These are phyloP conservation scores for Aspergillus piperis DNA, from an alignment of 2,329 filamentous ascomycete genomes.

Conservation along the genomic window DNA sequence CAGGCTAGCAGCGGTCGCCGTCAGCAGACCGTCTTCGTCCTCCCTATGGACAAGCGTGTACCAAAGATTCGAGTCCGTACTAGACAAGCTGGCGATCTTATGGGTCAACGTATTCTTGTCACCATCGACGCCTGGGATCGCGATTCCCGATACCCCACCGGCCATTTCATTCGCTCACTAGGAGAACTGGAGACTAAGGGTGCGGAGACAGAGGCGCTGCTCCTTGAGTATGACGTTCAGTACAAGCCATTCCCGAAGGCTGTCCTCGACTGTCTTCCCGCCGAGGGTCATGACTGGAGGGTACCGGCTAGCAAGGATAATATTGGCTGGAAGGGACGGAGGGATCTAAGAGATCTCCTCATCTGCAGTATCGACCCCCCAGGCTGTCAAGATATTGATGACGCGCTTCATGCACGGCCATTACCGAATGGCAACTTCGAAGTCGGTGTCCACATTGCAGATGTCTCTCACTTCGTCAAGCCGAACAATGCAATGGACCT, in stretches of 20 bases:
- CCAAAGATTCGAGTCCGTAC: constrained; percentile 94
- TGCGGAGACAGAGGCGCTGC: constrained; percentile 92
- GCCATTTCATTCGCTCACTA: constrained; percentile 89
- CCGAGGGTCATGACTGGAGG: constrained; percentile 90
- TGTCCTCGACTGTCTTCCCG: constrained; percentile 87
- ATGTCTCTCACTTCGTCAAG: constrained; percentile 99
- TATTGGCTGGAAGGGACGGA: constrained; percentile 80
- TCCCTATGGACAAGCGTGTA: constrained; percentile 97
- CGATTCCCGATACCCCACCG: constrained; percentile 86
- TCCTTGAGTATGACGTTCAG: constrained; percentile 96
- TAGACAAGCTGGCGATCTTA: constrained; percentile 80
- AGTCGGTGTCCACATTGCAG: constrained; percentile 96
- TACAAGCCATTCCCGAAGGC: constrained; percentile 96
- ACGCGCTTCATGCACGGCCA: constrained; percentile 83
- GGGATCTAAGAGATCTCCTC: constrained; percentile 79
- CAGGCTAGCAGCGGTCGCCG: constrained; percentile 74
- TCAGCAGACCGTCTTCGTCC: constrained; percentile 89
- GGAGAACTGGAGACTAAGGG: constrained; percentile 94
- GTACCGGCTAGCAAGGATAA: constrained; percentile 79
- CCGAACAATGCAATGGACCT: constrained; percentile 96
- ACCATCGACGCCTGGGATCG: constrained; percentile 95
- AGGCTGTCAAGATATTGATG: constrained; percentile 97
- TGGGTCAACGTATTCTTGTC: constrained; percentile 88
- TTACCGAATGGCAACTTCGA: constrained; percentile 92
- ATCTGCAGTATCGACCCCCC: constrained; percentile 97